Evolutionary conservation across 176 grass and related monocot genomes (phyloP).

Genomic region (Phyllostachys edulis): DNA sequence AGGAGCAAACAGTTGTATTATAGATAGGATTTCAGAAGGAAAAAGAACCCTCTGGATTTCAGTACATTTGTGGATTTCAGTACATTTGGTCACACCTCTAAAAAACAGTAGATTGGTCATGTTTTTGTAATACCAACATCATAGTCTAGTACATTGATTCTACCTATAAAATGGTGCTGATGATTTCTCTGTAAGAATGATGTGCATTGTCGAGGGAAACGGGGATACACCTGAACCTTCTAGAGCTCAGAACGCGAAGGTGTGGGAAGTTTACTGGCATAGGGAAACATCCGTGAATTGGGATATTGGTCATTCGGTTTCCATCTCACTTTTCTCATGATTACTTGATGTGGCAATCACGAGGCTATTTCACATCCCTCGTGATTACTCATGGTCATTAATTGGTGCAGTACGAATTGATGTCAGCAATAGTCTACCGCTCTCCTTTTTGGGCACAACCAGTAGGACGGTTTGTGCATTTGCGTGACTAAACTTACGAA

Average conservation of each 20-base stretch:
- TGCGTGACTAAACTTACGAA: too few species aligned
- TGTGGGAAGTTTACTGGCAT: background rate
- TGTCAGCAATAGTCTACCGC: too few species aligned
- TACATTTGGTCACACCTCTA: background rate
- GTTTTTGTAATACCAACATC: background rate
- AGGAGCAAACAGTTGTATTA: background rate
- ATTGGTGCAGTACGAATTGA: too few species aligned
- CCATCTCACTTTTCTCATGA: background rate
- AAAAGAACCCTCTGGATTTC: background rate
- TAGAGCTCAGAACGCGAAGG: background rate
- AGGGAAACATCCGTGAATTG: background rate
- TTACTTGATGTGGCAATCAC: too few species aligned
- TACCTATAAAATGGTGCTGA: background rate
- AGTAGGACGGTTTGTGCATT: too few species aligned
- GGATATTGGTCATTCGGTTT: too few species aligned
- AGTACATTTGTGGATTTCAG: background rate
- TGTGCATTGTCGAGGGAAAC: background rate
- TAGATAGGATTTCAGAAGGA: background rate
- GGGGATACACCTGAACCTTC: background rate
- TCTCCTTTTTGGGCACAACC: too few species aligned
- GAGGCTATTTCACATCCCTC: too few species aligned
- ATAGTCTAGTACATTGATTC: background rate
- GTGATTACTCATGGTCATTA: too few species aligned
- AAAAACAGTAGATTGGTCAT: background rate
- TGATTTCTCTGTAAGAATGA: background rate